These are phyloP conservation scores for Viola odorata DNA, from an alignment of 345 rosid species.

Conservation along the genomic window DNA sequence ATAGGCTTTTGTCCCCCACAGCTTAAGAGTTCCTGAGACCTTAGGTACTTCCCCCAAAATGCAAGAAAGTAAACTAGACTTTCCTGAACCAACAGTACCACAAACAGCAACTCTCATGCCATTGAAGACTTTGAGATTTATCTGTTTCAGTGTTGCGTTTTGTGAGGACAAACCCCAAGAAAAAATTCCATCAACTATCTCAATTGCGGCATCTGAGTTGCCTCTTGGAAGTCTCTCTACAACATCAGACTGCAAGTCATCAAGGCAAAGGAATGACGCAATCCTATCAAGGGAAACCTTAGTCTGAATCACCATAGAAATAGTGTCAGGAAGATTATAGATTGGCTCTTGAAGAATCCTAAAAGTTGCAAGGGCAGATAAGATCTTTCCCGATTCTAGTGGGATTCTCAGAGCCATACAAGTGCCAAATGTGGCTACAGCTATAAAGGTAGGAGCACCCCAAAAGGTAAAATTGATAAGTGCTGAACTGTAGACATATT, in stretches of 20 bases:
- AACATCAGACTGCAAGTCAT: constrained; percentile 25
- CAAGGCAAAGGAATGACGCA: constrained; percentile 25
- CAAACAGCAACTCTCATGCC: constrained; percentile 34
- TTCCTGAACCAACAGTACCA: constrained; percentile 33
- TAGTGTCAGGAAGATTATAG: constrained; percentile 22
- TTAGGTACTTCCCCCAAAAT: constrained; percentile 29
- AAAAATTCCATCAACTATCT: constrained; percentile 28
- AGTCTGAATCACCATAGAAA: constrained; percentile 28
- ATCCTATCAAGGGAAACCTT: constrained; percentile 35
- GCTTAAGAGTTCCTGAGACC: constrained; percentile 22
- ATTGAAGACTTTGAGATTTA: constrained; percentile 20
- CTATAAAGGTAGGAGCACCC: constrained; percentile 24
- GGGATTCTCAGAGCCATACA: constrained; percentile 24
- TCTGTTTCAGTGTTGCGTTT: constrained; percentile 20
- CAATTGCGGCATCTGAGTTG: constrained; percentile 21
- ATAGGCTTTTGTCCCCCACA: constrained; percentile 34
- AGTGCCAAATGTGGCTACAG: constrained; percentile 28
- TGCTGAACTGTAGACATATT: constrained; percentile 18
- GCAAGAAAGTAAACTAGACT: constrained; percentile 29
- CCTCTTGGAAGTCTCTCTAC: constrained; percentile 21
- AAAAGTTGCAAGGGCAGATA: constrained; percentile 33
- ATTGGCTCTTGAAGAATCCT: constrained; percentile 30
- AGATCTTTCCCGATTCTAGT: constrained; percentile 29
- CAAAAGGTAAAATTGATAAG: constrained; percentile 13
- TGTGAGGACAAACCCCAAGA: constrained; percentile 29